Conservation (phyloP, 805 yeast species). For the Saturnispora sanitii region DNA sequence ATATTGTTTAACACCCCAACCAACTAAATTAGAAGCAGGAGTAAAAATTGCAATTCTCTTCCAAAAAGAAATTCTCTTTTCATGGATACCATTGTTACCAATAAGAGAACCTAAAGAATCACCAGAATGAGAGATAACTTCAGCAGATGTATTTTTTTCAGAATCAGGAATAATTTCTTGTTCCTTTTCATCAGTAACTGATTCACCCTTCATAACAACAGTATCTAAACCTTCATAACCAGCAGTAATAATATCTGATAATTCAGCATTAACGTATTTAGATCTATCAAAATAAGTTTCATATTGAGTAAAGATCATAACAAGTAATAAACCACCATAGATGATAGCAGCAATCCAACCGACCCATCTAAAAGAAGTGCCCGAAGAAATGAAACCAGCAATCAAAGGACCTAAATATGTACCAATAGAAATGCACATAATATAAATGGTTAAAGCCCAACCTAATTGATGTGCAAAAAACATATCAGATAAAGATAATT, state of each 20-base stretch:
- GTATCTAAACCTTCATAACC: slow-evolving; percentile 5
- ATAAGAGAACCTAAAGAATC: slow-evolving; percentile 8
- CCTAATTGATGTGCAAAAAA: slow-evolving; percentile 74
- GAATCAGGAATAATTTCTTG: slow-evolving; percentile 4
- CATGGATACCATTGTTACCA: slow-evolving; percentile 31
- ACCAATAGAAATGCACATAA: slow-evolving; percentile 65
- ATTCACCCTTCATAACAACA: background rate
- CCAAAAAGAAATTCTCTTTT: slow-evolving; percentile 35
- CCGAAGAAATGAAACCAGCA: slow-evolving; percentile 60
- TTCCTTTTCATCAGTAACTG: background rate
- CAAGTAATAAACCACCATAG: slow-evolving; percentile 46
- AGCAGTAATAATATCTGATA: slow-evolving; percentile 1
- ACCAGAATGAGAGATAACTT: slow-evolving; percentile 5
- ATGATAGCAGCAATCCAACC: slow-evolving; percentile 60
- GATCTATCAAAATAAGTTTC: slow-evolving; percentile 60
- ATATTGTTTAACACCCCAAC: slow-evolving; percentile 60
- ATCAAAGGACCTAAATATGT: slow-evolving; percentile 72
- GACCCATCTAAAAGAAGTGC: slow-evolving; percentile 68
- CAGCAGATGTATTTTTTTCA: background rate
- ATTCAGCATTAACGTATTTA: slow-evolving; percentile 22
- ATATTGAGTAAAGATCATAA: slow-evolving; percentile 52
- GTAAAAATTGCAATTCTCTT: slow-evolving; percentile 41
- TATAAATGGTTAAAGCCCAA: slow-evolving; percentile 60
- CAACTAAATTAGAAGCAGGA: slow-evolving; percentile 48
- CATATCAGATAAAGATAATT: slow-evolving; percentile 58